phyloP scores from a whole-genome alignment of 345 rosid species.

The Gossypium anomalum region DNA sequence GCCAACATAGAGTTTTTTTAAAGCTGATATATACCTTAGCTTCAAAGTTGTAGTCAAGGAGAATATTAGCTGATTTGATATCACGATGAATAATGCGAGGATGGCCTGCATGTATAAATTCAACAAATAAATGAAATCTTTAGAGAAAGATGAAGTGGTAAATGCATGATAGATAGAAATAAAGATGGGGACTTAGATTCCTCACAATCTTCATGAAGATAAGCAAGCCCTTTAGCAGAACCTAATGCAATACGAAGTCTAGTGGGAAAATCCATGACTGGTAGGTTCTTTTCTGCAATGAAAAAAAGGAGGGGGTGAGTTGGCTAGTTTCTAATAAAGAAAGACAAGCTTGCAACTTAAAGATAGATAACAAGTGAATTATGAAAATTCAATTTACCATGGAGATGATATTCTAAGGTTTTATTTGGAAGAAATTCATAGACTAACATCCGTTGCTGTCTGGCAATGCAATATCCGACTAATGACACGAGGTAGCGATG shows the following conservation, averaged over 20 bases:
- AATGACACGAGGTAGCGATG: constrained; percentile 90
- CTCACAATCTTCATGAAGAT: constrained; percentile 97
- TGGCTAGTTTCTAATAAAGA: neutral
- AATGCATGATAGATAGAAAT: neutral
- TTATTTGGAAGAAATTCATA: constrained; percentile 87
- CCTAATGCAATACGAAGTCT: constrained; percentile 81
- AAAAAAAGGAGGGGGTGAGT: neutral
- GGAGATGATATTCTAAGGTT: constrained; percentile 81
- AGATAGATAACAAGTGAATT: neutral
- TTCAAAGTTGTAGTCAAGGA: constrained; percentile 75
- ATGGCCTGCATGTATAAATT: constrained; percentile 51
- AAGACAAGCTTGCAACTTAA: neutral
- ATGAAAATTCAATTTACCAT: constrained; percentile 34
- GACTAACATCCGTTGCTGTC: constrained; percentile 77
- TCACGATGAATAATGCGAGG: constrained; percentile 92
- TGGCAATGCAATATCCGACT: constrained; percentile 82
- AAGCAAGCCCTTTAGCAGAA: constrained; percentile 94
- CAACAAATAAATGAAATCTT: constrained; percentile 9
- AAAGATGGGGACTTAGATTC: neutral
- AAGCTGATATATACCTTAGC: constrained; percentile 53
- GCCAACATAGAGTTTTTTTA: neutral
- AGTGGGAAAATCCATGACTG: constrained; percentile 73
- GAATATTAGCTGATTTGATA: constrained; percentile 86
- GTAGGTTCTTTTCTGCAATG: constrained; percentile 52
- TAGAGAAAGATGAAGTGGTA: neutral